A percentile compares a stretch with the other conserved stretches of the same genome.
phyloP scores from a whole-genome alignment of 1,284 basidiomycete species.

The Polyporus tsugae region DNA sequence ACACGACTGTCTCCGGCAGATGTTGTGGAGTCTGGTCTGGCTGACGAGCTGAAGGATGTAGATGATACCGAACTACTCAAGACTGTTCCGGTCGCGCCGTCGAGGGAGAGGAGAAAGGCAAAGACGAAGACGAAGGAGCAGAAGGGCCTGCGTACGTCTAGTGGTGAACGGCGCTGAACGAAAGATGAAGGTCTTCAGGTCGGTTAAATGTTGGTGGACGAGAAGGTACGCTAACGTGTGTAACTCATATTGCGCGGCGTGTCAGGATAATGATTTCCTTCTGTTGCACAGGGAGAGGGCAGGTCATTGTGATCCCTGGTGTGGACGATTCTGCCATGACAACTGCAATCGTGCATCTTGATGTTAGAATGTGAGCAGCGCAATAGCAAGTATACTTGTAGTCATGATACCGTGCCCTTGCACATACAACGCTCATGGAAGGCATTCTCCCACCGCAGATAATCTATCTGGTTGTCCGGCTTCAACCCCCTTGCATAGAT shows the following conservation, averaged over 20 bases:
- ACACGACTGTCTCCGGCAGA: not conserved
- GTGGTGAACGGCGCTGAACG: too few species aligned
- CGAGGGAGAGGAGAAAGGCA: not conserved
- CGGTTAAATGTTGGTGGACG: not conserved
- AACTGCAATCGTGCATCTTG: too few species aligned
- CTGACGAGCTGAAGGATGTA: conserved; percentile 23
- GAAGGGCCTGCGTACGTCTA: not conserved
- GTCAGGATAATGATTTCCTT: too few species aligned
- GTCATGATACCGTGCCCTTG: not conserved
- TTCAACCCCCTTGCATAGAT: too few species aligned
- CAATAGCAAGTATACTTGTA: not conserved
- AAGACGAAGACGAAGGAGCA: not conserved
- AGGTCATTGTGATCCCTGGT: too few species aligned
- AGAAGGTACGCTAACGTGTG: not conserved
- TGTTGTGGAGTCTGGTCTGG: conserved; percentile 16
- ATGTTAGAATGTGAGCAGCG: not conserved
- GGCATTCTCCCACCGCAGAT: too few species aligned
- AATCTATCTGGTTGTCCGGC: too few species aligned
- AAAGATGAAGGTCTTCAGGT: too few species aligned
- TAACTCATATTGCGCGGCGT: too few species aligned
- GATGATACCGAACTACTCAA: conserved; percentile 10
- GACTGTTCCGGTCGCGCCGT: not conserved
- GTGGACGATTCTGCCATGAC: too few species aligned
- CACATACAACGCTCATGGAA: too few species aligned
- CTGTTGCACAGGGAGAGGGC: too few species aligned